Evolutionary conservation across 1,284 basidiomycete genomes (phyloP), one percentile per base, ranked within the genome.

Genomic region (Pisolithus thermaeus): DNA sequence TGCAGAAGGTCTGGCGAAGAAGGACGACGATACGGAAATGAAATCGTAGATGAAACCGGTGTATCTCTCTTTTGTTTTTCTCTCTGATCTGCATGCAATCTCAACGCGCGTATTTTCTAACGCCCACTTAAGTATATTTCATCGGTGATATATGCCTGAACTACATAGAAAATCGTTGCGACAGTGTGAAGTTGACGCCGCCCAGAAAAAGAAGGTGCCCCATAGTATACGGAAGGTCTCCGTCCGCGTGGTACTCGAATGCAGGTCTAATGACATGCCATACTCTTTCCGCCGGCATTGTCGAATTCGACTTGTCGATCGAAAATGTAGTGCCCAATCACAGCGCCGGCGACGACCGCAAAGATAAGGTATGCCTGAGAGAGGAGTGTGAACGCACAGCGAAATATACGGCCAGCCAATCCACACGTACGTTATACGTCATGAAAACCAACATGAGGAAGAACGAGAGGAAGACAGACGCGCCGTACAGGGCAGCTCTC

Each of bases 381-480:
- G 27, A 30, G n/a, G n/a, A 12, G 47, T 40, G 12, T 54, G 36
- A 51, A n/a, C 16, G 16, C 22, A 25, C 20, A 9, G 18, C 18
- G 2, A 12, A 11, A 30, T 28, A 6, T 23, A 20, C 9, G 8
- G 4, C 30, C 37, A 41, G 47, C 11, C 44, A 27, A 35, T 35
- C 49, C 32, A 35, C 37, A 66, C 74, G 58, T 54, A 89, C 88
- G 57, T 91, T 91, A 70, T 90, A 91, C 6, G 89, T 91, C 88
- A 91, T 91, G 71, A 89, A 90, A 42, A 92, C 79, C 52, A 92
- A 71, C 89, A 92, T 91, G 61, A 91, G 79, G 78, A 91, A 92
- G 74, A 89, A 89, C 25, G 87, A 90, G 47, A 90, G 64, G 67
- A 84, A 83, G 28, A 88, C 80, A 4, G 78, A 79, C 6, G 70